Base-by-base conservation (phyloP, 176 grass and related monocot genomes). In the Eleusine coracana region DNA sequence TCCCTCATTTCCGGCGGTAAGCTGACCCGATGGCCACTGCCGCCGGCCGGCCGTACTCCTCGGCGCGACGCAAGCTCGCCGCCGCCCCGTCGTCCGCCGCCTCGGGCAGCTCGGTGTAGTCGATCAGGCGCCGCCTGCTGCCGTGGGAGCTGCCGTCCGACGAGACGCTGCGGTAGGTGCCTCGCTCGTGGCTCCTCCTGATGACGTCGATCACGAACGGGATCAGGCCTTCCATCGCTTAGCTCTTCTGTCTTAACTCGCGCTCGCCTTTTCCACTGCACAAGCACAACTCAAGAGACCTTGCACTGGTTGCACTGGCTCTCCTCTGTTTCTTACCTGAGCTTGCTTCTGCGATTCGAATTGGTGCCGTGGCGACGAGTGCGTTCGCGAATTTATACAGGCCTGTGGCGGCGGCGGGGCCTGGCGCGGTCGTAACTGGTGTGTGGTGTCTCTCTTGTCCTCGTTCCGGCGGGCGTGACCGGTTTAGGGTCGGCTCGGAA, bases 161-260 rank as follows among this genome's bases (percentile, higher is more conserved):
- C 52, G 86, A 84, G 41, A 86, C 70, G 82, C 84, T 54, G 61
- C 86, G 73, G 86, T 94, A 92, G 27, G 37, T 14, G 70, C 46
- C 72, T 11, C 81, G 81, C 55, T 40, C 75, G 7, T 76, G 27
- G 81, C 80, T 94, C 82, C 46, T 89, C 90, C 89, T 97, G 84
- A 97, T 79, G n/a, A 61, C 88, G 54, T 87, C 84, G 25, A 94
- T 92, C 77, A 97, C 71, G 61, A 94, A 97, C 31, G 92, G 95
- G 79, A 94, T 92, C 87, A 97, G 77, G 5, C 92, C 95, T 48
- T 97, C 92, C 95, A 97, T 97, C 41, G 12, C 75, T 84, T 0
- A 44, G 9, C 41, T 28, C 14, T 4, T 11, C 61, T 0, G 12
- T 14, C 37, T 16, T 25, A 25, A 25, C 40, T 18, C 25, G 5